Conservation (phyloP, 2,329 filamentous ascomycete genomes). For the Lachnellula cervina region DNA sequence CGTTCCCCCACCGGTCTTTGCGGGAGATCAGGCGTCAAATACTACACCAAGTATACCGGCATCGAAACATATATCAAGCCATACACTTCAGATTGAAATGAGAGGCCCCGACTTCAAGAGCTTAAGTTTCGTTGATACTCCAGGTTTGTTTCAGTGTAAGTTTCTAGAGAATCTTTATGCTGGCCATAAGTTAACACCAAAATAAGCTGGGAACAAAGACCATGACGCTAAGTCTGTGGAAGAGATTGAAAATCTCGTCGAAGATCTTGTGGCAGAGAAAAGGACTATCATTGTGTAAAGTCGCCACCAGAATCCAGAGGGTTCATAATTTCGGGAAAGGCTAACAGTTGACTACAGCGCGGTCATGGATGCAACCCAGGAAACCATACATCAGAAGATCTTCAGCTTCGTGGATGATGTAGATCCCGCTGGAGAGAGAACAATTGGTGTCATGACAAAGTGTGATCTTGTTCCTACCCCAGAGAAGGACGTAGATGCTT, state of each 20-base stretch:
- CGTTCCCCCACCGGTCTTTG: conserved; percentile 1
- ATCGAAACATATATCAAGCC: conserved; percentile 1
- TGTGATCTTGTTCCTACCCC: neutral
- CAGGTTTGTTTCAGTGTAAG: conserved; percentile 2
- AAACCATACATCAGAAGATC: neutral
- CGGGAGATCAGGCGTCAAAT: neutral
- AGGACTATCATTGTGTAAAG: neutral
- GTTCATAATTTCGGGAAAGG: neutral
- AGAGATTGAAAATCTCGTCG: neutral
- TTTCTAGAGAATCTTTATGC: neutral
- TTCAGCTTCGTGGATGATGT: conserved; percentile 1
- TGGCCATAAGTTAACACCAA: neutral
- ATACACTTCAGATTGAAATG: conserved; percentile 4
- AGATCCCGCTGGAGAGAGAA: neutral
- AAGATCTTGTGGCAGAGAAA: neutral
- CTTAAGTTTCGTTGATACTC: conserved; percentile 5
- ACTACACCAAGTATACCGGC: neutral
- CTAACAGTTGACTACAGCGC: neutral
- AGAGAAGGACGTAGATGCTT: neutral
- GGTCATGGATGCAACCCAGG: neutral
- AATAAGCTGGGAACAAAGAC: neutral
- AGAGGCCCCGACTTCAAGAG: conserved; percentile 4
- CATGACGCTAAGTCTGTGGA: neutral
- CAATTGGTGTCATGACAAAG: conserved; percentile 4
- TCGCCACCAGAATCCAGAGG: neutral